Evolutionary conservation across 2,329 filamentous ascomycete species (phyloP).

Genomic region (Colletotrichum sp.): DNA sequence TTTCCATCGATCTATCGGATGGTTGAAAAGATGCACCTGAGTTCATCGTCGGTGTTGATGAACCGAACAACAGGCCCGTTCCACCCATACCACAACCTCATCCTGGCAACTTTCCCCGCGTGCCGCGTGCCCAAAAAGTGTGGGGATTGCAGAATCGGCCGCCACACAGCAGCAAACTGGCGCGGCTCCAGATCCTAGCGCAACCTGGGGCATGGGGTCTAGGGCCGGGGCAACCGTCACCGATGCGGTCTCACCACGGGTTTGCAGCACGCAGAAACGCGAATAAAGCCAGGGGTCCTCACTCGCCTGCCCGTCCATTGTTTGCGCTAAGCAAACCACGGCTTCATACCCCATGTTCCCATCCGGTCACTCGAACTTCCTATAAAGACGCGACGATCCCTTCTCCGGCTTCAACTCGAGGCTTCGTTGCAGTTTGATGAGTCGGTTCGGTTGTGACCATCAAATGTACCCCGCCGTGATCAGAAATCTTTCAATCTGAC

Average conservation of each 20-base stretch:
- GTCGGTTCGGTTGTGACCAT: not conserved
- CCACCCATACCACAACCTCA: not conserved
- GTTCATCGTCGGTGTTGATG: not conserved
- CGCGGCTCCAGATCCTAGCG: not conserved
- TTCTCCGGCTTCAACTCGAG: not conserved
- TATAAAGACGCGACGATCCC: conserved; percentile 21
- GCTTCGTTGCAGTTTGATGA: conserved; percentile 8
- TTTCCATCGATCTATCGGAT: not conserved
- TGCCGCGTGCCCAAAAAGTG: conserved; percentile 7
- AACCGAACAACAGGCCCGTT: not conserved
- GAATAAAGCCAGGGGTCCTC: not conserved
- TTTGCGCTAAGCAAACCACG: not conserved
- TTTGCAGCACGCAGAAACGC: not conserved
- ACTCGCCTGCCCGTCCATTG: not conserved
- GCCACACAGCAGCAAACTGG: not conserved
- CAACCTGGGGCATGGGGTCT: conserved; percentile 10
- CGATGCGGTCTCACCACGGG: not conserved
- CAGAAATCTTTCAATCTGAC: not conserved
- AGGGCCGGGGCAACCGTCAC: conserved; percentile 14
- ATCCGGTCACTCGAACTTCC: not conserved
- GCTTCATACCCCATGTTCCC: not conserved
- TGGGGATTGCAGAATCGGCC: conserved; percentile 11
- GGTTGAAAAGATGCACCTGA: not conserved
- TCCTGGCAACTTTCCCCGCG: conserved; percentile 13
- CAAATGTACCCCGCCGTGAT: not conserved